phyloP scores from a whole-genome alignment of 306 rosid species.

The Lathyrus aphaca region DNA sequence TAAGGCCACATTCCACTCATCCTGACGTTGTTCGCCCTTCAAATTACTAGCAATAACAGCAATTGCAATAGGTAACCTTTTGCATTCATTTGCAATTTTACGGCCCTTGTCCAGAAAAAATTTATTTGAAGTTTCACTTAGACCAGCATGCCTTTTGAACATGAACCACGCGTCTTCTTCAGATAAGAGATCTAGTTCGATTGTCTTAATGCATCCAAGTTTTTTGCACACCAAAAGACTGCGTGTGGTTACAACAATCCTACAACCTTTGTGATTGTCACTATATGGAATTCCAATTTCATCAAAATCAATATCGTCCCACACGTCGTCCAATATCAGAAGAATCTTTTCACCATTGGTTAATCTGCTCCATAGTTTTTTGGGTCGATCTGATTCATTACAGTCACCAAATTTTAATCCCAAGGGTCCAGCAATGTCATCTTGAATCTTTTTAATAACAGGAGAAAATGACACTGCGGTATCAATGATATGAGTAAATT shows the following conservation, averaged over 20 bases:
- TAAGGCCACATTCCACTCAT: not conserved
- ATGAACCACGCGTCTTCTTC: constrained; percentile 4
- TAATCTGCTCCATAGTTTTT: no score
- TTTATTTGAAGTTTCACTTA: not conserved
- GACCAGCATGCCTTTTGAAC: not conserved
- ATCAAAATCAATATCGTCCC: no score
- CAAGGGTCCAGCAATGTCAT: no score
- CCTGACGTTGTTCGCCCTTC: not conserved
- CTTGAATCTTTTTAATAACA: not conserved
- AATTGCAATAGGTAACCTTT: constrained; percentile 33
- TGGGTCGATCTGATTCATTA: no score
- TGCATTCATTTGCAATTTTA: constrained; percentile 17
- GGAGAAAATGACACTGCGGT: not conserved
- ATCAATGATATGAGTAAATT: not conserved
- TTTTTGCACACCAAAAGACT: not conserved
- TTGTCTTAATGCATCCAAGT: not conserved
- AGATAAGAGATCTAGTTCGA: not conserved
- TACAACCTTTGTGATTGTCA: not conserved
- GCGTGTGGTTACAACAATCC: constrained; percentile 29
- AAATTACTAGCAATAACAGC: not conserved
- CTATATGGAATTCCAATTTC: no score
- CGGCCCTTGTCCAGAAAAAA: not conserved
- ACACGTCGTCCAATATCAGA: no score
- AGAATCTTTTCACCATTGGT: no score
- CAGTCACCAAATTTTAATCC: no score